Percentiles rank a stretch among this genome's conserved stretches.
These are phyloP conservation scores for Salvia rosmarinus DNA, from an alignment of 257 asterid genomes.

Conservation along the genomic window DNA sequence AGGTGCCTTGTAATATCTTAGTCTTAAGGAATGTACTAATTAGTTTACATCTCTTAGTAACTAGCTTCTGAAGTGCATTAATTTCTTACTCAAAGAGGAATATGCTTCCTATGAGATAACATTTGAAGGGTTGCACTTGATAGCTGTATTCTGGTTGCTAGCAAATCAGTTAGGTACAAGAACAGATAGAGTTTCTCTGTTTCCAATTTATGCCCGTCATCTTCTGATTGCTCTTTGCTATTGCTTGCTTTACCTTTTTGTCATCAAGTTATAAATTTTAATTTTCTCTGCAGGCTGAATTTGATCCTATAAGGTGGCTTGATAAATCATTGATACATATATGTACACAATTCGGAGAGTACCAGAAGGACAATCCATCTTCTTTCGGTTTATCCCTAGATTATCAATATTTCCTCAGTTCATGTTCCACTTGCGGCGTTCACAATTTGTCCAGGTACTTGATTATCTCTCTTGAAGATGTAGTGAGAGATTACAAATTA, in stretches of 20 bases:
- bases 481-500: neutral
- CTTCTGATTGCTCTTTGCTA: constrained; percentile 21
- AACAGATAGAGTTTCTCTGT: neutral
- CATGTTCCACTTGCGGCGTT: constrained; percentile 88
- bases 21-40: neutral
- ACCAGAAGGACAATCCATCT: constrained; percentile 91
- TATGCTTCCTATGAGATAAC: constrained; percentile 10
- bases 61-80: neutral
- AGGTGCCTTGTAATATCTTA: constrained; percentile 13
- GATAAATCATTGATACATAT: constrained; percentile 92
- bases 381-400: constrained; percentile 89
- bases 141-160: constrained; percentile 21
- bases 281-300: constrained; percentile 77
- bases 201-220: constrained; percentile 16
- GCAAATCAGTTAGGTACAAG: constrained; percentile 17
- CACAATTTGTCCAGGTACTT: constrained; percentile 93
- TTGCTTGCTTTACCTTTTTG: constrained; percentile 22
- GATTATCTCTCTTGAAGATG: constrained; percentile 22
- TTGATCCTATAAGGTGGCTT: constrained; percentile 98
- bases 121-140: constrained; percentile 22
- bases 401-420: constrained; percentile 96
- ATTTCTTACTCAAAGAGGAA: constrained; percentile 1
- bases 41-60: constrained; percentile 19
- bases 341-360: constrained; percentile 94
- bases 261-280: constrained; percentile 16